Conservation (phyloP, 2,329 filamentous ascomycete species). For the Xylariaceae sp. region DNA sequence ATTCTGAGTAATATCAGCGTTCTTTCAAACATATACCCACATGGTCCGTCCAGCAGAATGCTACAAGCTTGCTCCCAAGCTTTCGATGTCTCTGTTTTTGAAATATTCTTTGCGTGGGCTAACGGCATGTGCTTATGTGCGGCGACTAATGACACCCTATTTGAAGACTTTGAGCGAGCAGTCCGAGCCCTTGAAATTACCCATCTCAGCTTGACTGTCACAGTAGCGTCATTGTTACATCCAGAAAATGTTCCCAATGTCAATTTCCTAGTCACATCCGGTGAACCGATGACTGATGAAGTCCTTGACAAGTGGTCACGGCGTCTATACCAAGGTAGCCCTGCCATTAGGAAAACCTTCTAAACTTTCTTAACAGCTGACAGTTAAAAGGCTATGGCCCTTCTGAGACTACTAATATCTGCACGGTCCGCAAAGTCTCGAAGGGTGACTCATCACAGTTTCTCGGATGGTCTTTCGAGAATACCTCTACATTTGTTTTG, state of each 20-base stretch:
- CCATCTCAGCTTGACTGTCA: constrained; percentile 85
- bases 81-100: constrained; percentile 89
- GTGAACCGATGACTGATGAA: constrained; percentile 77
- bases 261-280: constrained; percentile 78
- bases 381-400: constrained; percentile 71
- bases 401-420: constrained; percentile 88
- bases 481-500: constrained; percentile 77
- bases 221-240: constrained; percentile 77
- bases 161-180: constrained; percentile 72
- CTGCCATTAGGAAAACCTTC: background rate
- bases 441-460: constrained; percentile 69
- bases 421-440: constrained; percentile 72
- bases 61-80: constrained; percentile 84
- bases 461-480: constrained; percentile 76
- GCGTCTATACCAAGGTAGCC: constrained; percentile 72
- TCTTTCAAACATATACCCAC: constrained; percentile 71
- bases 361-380: constrained; percentile 3
- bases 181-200: constrained; percentile 72
- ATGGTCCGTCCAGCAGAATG: constrained; percentile 60
- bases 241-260: constrained; percentile 73
- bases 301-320: constrained; percentile 74
- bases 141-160: constrained; percentile 75
- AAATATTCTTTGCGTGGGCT: constrained; percentile 86
- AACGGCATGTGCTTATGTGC: constrained; percentile 80
- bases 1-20: constrained; percentile 77